phyloP scores from a whole-genome alignment of 805 yeast genomes.

The Peterozyma xylosa region DNA sequence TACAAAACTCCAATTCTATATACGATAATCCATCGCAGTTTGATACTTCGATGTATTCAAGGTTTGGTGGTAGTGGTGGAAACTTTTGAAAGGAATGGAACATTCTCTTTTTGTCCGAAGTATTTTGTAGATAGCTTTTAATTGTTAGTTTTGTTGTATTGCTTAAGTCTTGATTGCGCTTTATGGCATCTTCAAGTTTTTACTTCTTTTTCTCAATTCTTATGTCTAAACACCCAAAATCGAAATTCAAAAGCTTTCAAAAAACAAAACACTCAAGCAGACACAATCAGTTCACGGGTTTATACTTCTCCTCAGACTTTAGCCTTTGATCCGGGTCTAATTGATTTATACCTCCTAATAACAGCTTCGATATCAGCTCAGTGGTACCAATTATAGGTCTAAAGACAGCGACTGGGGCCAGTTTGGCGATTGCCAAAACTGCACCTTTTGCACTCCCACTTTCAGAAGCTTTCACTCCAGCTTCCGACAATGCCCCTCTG shows the following conservation, averaged over 20 bases:
- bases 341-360: conserved; percentile 79
- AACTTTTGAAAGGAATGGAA: too few species aligned
- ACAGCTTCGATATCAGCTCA: conserved; percentile 76
- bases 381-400: conserved; percentile 91
- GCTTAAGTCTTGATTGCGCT: too few species aligned
- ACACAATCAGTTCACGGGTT: conserved; percentile 10
- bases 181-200: too few species aligned
- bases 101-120: too few species aligned
- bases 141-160: too few species aligned
- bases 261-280: too few species aligned
- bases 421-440: conserved; percentile 57
- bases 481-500: conserved; percentile 48
- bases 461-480: conserved; percentile 57
- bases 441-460: conserved; percentile 62
- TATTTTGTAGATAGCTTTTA: too few species aligned
- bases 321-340: conserved; percentile 58
- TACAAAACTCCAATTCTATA: conserved; percentile 11
- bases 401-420: conserved; percentile 73
- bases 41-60: conserved; percentile 38
- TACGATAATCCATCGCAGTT: conserved; percentile 45
- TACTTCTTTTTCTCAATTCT: too few species aligned
- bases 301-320: conserved; percentile 63
- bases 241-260: too few species aligned
- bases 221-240: too few species aligned
- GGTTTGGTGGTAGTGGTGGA: conserved; percentile 10